Conservation (phyloP, 768 basidiomycete genomes). For the Scleroderma citrinum region DNA sequence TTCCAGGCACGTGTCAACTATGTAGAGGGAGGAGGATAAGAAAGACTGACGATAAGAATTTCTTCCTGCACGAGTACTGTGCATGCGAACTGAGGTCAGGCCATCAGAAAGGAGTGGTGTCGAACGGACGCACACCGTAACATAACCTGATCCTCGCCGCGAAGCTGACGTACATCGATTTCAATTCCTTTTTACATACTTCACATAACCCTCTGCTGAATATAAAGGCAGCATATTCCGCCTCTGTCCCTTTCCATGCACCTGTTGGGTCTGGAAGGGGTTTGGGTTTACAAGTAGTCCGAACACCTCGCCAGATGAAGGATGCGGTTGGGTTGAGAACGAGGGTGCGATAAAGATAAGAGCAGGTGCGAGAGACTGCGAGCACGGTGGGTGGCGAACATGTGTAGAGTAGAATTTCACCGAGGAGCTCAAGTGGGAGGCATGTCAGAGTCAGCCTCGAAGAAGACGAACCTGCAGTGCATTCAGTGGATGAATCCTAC, state of each 20-base stretch:
- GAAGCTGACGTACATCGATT: constrained; percentile 41
- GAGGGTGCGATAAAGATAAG: constrained; percentile 46
- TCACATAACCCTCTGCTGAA: constrained; percentile 55
- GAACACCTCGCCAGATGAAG: constrained; percentile 56
- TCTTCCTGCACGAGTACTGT: constrained; percentile 18
- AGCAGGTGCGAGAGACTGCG: constrained; percentile 53
- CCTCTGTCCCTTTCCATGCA: constrained; percentile 40
- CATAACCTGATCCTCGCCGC: constrained; percentile 44
- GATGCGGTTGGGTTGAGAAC: constrained; percentile 35
- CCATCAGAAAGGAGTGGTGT: background rate
- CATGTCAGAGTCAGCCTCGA: constrained; percentile 7
- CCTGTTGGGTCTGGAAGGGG: constrained; percentile 39
- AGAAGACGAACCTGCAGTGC: background rate
- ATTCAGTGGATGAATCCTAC: background rate
- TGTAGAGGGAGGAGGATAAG: background rate
- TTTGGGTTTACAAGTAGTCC: constrained; percentile 30
- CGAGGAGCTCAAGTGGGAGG: constrained; percentile 59
- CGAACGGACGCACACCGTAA: constrained; percentile 23
- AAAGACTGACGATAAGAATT: constrained; percentile 12
- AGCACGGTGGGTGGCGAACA: constrained; percentile 52
- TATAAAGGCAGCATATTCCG: constrained; percentile 57
- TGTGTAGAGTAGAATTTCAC: constrained; percentile 52
- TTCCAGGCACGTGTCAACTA: no score
- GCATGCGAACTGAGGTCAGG: background rate
- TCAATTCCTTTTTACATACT: constrained; percentile 41